phyloP scores from a whole-genome alignment of 805 yeast species.

The Kazachstania viticola region DNA sequence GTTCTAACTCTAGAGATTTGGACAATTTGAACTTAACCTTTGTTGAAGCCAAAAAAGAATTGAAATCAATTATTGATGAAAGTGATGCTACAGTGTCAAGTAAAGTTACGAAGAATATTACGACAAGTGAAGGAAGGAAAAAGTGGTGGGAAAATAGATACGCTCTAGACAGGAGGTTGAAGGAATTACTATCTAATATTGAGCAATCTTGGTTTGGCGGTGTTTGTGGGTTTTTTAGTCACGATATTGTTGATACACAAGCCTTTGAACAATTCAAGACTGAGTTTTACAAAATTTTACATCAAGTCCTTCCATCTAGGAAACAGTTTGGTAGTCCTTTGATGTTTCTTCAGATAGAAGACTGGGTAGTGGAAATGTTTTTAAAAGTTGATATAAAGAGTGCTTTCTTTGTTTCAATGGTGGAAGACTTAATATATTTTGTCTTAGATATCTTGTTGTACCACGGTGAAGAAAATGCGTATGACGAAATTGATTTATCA shows the following conservation, averaged over 20 bases:
- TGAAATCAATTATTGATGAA: slow-evolving; percentile 40
- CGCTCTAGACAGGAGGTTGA: slow-evolving; percentile 45
- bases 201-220: slow-evolving; percentile 73
- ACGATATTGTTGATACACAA: slow-evolving; percentile 17
- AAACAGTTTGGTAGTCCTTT: slow-evolving; percentile 17
- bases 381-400: slow-evolving; percentile 32
- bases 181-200: slow-evolving; percentile 40
- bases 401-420: slow-evolving; percentile 21
- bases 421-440: slow-evolving; percentile 56
- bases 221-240: slow-evolving; percentile 50
- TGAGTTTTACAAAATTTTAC: slow-evolving; percentile 31
- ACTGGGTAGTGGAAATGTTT: slow-evolving; percentile 39
- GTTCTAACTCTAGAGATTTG: slow-evolving; percentile 35
- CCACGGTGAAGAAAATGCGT: slow-evolving; percentile 54
- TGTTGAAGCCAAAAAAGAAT: slow-evolving; percentile 33
- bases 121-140: slow-evolving; percentile 46
- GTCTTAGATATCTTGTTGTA: slow-evolving; percentile 47
- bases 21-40: slow-evolving; percentile 35
- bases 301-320: slow-evolving; percentile 40
- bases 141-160: slow-evolving; percentile 73
- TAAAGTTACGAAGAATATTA: slow-evolving; percentile 40
- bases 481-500: slow-evolving; percentile 54
- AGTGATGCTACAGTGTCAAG: slow-evolving; percentile 52
- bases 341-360: slow-evolving; percentile 30
- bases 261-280: slow-evolving; percentile 26